phyloP scores from a whole-genome alignment of 2,329 filamentous ascomycete genomes.

The Colletotrichum eremochloae region DNA sequence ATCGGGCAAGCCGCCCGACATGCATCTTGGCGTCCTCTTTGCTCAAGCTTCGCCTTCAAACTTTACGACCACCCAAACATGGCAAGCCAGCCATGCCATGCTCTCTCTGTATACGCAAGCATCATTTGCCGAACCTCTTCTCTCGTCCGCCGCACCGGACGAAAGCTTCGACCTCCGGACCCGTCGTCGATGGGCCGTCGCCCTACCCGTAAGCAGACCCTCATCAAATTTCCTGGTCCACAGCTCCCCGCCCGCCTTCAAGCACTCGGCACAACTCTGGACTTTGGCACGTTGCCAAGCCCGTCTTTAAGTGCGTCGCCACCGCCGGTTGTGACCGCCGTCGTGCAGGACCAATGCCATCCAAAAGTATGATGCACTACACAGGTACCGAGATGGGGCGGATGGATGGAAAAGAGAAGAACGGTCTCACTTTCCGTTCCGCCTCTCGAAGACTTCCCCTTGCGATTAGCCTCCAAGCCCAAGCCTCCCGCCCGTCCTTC shows the following conservation, averaged over 20 bases:
- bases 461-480: not conserved
- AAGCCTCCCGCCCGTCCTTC: conserved; percentile 26
- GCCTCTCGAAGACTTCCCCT: conserved; percentile 24
- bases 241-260: not conserved
- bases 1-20: not conserved
- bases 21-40: not conserved
- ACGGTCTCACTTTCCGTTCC: conserved; percentile 3
- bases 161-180: not conserved
- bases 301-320: conserved; percentile 14
- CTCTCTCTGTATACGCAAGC: not conserved
- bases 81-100: not conserved
- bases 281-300: conserved; percentile 24
- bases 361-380: not conserved
- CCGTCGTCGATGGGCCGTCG: too few species aligned
- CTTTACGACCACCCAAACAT: not conserved
- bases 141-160: conserved; percentile 30
- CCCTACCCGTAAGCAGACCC: too few species aligned
- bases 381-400: not conserved
- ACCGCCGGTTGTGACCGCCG: not conserved
- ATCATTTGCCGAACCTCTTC: conserved; percentile 9
- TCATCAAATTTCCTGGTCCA: too few species aligned
- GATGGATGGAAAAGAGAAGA: not conserved
- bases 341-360: not conserved
- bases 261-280: conserved; percentile 16
- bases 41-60: not conserved